A percentile compares a stretch with the other conserved stretches of the same genome.
Conservation (phyloP, 352 stramenopile genomes). For the Globisporangium recalcitrans region DNA sequence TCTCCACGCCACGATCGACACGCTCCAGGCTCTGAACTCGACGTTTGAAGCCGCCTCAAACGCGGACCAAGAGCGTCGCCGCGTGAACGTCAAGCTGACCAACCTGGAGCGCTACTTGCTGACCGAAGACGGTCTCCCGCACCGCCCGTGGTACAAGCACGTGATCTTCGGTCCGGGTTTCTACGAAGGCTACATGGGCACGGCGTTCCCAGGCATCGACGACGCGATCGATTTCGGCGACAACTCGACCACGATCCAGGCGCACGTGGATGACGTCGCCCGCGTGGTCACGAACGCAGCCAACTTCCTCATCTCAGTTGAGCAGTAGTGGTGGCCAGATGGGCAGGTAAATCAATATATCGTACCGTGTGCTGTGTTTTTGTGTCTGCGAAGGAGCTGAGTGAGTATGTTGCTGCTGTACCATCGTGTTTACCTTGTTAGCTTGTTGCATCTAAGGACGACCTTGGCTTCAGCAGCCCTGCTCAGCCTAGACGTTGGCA, state of each 20-base stretch:
- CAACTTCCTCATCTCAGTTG: slow-evolving; percentile 25
- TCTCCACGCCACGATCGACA: slow-evolving; percentile 23
- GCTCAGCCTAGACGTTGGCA: neutral
- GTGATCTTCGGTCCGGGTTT: slow-evolving; percentile 59
- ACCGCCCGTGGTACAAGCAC: slow-evolving; percentile 54
- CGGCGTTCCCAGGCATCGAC: slow-evolving; percentile 43
- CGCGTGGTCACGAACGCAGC: slow-evolving; percentile 29
- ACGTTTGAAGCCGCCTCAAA: neutral
- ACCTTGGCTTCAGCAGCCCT: too few species aligned
- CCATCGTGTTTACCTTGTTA: neutral
- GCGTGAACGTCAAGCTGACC: slow-evolving; percentile 37
- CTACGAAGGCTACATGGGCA: slow-evolving; percentile 46
- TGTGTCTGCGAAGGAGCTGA: too few species aligned
- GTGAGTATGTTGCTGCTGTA: neutral
- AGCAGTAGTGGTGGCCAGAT: neutral
- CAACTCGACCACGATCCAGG: slow-evolving; percentile 26
- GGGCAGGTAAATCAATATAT: neutral
- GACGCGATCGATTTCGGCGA: slow-evolving; percentile 47
- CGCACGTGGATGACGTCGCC: slow-evolving; percentile 41
- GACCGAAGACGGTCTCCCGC: slow-evolving; percentile 31
- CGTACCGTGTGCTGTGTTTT: neutral
- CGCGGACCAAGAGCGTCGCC: neutral
- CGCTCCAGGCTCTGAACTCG: slow-evolving; percentile 5
- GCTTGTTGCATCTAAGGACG: too few species aligned
- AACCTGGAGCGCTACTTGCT: slow-evolving; percentile 43